Conservation (phyloP, 2,329 filamentous ascomycete species). For the Delphinella strobiligena region DNA sequence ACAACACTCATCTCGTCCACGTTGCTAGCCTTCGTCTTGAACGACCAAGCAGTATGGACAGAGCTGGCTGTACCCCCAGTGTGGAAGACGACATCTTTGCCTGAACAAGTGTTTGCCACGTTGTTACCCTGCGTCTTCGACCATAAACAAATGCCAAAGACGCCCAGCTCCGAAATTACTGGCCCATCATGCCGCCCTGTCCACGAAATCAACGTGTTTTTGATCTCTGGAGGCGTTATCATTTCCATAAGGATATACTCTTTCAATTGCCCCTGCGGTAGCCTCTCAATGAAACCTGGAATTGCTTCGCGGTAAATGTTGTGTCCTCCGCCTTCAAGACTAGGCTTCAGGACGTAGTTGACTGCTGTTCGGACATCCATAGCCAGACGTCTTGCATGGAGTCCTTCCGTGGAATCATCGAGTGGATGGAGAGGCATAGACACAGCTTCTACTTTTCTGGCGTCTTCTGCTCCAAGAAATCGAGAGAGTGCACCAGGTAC, state of each 20-base stretch:
- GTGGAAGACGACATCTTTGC: conserved; percentile 21
- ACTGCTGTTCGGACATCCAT: conserved; percentile 13
- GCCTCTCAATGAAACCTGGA: conserved; percentile 19
- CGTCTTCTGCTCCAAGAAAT: conserved; percentile 21
- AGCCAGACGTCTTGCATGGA: conserved; percentile 16
- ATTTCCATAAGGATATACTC: conserved; percentile 30
- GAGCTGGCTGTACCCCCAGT: no score
- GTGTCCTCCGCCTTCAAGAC: conserved; percentile 32
- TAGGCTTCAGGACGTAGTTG: conserved; percentile 31
- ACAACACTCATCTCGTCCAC: conserved; percentile 36
- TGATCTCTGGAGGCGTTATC: conserved; percentile 22
- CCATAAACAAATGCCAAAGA: conserved; percentile 32
- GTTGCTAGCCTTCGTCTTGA: conserved; percentile 30
- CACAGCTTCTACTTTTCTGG: conserved; percentile 18
- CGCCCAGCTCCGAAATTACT: conserved; percentile 32
- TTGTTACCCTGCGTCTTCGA: not conserved
- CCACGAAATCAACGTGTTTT: conserved; percentile 24
- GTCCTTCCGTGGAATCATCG: conserved; percentile 20
- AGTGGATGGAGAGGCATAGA: conserved; percentile 28
- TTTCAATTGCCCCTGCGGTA: conserved; percentile 18
- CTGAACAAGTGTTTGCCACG: not conserved
- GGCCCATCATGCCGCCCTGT: conserved; percentile 21
- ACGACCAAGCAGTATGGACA: conserved; percentile 33
- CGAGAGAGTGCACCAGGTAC: conserved; percentile 20
- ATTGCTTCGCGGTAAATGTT: conserved; percentile 31